These are phyloP conservation scores for Lizonia empirigonia DNA, from an alignment of 2,329 filamentous ascomycete genomes.

Conservation along the genomic window DNA sequence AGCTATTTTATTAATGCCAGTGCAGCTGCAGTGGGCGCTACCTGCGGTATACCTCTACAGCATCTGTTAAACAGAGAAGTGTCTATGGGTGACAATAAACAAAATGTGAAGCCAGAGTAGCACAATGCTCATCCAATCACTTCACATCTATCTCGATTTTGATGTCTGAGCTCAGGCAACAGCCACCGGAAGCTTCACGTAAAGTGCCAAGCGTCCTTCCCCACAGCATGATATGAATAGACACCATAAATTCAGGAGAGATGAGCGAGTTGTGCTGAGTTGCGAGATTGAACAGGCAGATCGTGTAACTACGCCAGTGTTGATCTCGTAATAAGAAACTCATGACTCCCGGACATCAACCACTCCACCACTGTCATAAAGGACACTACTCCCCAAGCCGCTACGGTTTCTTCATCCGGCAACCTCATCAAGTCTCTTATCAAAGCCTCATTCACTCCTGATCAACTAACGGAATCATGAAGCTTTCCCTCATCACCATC, in stretches of 20 bases:
- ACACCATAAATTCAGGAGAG: not conserved
- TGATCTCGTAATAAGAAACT: not conserved
- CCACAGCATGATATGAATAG: conserved; percentile 2
- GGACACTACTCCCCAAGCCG: too few relatives aligned
- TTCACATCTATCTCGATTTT: too few relatives aligned
- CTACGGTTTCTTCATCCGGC: not conserved
- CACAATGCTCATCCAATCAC: too few relatives aligned
- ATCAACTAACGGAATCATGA: conserved; percentile 32
- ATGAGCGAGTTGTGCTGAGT: not conserved
- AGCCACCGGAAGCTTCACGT: conserved; percentile 27
- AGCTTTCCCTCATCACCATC: conserved; percentile 37
- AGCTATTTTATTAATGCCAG: too few relatives aligned
- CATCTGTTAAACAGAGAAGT: too few relatives aligned
- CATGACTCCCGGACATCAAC: not conserved
- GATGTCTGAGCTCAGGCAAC: too few relatives aligned
- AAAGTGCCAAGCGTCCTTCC: conserved; percentile 21
- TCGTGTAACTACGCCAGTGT: not conserved
- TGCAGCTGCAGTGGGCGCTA: too few relatives aligned
- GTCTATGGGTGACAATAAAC: too few relatives aligned
- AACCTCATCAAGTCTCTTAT: too few relatives aligned
- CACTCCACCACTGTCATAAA: not conserved
- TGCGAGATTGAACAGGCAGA: not conserved
- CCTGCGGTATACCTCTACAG: too few relatives aligned
- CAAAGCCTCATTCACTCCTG: too few relatives aligned
- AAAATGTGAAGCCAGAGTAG: too few relatives aligned